A percentile compares a stretch with the other conserved stretches of the same genome.
These are phyloP conservation scores for Backusella morwellensis DNA, from an alignment of 192 early-diverging fungal species.

Conservation along the genomic window DNA sequence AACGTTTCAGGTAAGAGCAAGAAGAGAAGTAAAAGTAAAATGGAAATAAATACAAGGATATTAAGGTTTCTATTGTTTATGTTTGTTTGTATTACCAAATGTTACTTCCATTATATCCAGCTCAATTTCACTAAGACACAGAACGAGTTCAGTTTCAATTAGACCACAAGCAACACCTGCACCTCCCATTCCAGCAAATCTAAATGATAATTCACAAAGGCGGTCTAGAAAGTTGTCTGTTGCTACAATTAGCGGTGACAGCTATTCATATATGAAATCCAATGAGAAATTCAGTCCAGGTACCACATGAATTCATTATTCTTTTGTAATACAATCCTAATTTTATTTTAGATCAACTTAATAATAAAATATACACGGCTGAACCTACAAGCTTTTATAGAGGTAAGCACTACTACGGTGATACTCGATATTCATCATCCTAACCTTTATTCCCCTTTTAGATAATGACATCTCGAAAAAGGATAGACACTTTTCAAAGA, in stretches of 20 bases:
- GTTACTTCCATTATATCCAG: background rate
- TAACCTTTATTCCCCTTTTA: background rate
- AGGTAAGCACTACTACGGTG: background rate
- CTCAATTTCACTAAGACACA: background rate
- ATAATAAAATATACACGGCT: background rate
- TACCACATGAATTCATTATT: background rate
- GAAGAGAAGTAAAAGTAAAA: background rate
- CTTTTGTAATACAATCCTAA: background rate
- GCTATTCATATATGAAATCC: slow-evolving; percentile 5
- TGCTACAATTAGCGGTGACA: slow-evolving; percentile 5
- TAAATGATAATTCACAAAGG: background rate
- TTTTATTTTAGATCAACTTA: background rate
- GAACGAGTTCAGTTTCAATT: background rate
- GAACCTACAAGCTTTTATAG: background rate
- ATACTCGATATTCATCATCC: no score
- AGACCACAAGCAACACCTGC: background rate
- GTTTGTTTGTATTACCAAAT: background rate
- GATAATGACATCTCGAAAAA: background rate
- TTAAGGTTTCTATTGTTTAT: background rate
- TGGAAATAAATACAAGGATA: background rate
- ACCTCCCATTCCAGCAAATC: background rate
- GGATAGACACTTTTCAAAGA: background rate
- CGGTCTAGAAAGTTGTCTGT: background rate
- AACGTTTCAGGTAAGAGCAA: background rate
- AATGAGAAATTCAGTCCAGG: background rate